Evolutionary conservation across 495 filamentous ascomycete species (phyloP).

Genomic region (Bathelium albidoporum): DNA sequence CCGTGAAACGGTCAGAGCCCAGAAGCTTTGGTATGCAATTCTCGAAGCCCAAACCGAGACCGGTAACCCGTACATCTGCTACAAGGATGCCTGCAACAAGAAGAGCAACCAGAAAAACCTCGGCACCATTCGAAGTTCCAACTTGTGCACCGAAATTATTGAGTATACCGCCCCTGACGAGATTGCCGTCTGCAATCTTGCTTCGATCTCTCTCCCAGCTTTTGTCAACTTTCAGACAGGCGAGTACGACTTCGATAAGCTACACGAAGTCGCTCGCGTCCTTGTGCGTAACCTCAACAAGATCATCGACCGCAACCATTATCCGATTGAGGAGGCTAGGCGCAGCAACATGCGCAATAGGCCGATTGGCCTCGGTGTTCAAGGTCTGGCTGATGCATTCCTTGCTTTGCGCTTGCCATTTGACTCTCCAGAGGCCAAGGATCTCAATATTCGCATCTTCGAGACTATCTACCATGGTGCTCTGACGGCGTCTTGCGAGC

Average conservation of each 20-base stretch:
- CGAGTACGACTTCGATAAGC: slow-evolving; percentile 84
- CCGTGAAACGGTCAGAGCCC: slow-evolving; percentile 83
- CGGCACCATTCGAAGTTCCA: slow-evolving; percentile 94
- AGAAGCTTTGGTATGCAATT: slow-evolving; percentile 98
- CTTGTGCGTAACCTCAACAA: slow-evolving; percentile 90
- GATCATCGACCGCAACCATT: slow-evolving; percentile 95
- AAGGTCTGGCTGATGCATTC: slow-evolving; percentile 98
- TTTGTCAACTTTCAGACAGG: slow-evolving; percentile 76
- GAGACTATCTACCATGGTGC: slow-evolving; percentile 99
- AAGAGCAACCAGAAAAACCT: slow-evolving; percentile 99
- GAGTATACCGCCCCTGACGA: slow-evolving; percentile 96
- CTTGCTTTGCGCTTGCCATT: slow-evolving; percentile 93
- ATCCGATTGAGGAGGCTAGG: slow-evolving; percentile 85
- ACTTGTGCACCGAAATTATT: slow-evolving; percentile 96
- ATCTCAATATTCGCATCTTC: slow-evolving; percentile 96
- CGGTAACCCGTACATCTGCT: slow-evolving; percentile 97
- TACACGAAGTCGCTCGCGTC: slow-evolving; percentile 85
- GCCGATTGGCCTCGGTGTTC: slow-evolving; percentile 91
- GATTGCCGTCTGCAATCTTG: slow-evolving; percentile 96
- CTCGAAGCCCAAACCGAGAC: slow-evolving; percentile 97
- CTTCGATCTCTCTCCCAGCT: slow-evolving; percentile 81
- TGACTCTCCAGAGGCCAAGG: slow-evolving; percentile 83
- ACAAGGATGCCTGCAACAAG: slow-evolving; percentile 95
- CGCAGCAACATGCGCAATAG: slow-evolving; percentile 93
- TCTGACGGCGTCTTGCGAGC: slow-evolving; percentile 73